These are phyloP conservation scores for Phtheirospermum japonicum DNA, from an alignment of 257 asterid genomes.

Conservation along the genomic window DNA sequence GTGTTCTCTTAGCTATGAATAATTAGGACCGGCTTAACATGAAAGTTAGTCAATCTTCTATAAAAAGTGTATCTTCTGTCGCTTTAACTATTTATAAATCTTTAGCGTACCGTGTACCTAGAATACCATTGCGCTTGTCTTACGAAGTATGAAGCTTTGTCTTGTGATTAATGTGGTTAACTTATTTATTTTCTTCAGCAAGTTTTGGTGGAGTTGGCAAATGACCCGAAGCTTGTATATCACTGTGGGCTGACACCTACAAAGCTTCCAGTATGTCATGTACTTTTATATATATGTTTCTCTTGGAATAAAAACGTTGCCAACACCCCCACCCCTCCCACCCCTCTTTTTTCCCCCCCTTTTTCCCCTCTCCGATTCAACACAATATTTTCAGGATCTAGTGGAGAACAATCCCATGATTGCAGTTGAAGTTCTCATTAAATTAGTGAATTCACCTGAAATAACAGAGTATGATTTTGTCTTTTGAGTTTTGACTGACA, in stretches of 20 bases:
- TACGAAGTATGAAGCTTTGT: conserved; percentile 4
- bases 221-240: conserved; percentile 90
- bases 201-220: conserved; percentile 74
- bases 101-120: conserved; percentile 14
- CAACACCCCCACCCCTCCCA: too few relatives aligned
- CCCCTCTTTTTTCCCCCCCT: conserved; percentile 18
- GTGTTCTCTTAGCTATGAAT: conserved; percentile 11
- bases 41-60: background rate
- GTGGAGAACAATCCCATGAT: conserved; percentile 97
- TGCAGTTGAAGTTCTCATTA: conserved; percentile 91
- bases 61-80: too few relatives aligned
- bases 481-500: conserved; percentile 14
- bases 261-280: conserved; percentile 81
- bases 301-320: conserved; percentile 21
- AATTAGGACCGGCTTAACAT: conserved; percentile 7
- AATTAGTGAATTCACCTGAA: conserved; percentile 91
- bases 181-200: conserved; percentile 47
- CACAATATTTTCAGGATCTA: conserved; percentile 56
- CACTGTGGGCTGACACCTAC: conserved; percentile 95
- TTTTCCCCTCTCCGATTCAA: background rate
- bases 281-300: conserved; percentile 9
- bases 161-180: conserved; percentile 12
- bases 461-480: conserved; percentile 71
- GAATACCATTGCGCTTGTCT: conserved; percentile 16
- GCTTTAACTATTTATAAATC: background rate